A percentile compares a stretch with the other conserved stretches of the same genome.
Evolutionary conservation across 352 stramenopile genomes (phyloP).

Genomic region (Phytophthora brassicae): DNA sequence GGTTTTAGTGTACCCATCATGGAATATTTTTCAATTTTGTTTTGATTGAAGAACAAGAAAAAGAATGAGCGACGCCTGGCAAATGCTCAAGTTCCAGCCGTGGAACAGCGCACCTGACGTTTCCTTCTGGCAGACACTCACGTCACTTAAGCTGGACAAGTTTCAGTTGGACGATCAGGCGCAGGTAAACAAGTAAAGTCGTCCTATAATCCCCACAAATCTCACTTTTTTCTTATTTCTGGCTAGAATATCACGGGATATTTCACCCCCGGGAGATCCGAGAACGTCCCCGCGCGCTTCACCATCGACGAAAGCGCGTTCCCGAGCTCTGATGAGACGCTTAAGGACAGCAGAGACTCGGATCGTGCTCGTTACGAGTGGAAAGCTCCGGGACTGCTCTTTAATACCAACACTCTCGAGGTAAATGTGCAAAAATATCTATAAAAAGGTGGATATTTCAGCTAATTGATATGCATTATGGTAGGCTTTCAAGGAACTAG

Average conservation of each 20-base stretch:
- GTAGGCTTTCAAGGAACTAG: constrained; percentile 82
- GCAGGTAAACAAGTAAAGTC: constrained; percentile 42
- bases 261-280: constrained; percentile 62
- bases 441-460: not conserved
- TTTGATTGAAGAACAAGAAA: not conserved
- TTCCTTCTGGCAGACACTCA: constrained; percentile 82
- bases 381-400: constrained; percentile 61
- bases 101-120: constrained; percentile 83
- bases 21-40: too few relatives aligned
- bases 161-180: constrained; percentile 77
- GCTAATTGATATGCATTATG: too few relatives aligned
- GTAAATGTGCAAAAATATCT: constrained; percentile 20
- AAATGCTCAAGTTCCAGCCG: constrained; percentile 76
- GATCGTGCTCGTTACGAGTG: constrained; percentile 80
- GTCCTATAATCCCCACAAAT: too few relatives aligned
- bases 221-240: not conserved
- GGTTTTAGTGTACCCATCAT: too few relatives aligned
- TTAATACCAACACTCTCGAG: constrained; percentile 90
- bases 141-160: constrained; percentile 76
- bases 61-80: constrained; percentile 21
- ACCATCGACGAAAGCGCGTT: constrained; percentile 81
- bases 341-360: constrained; percentile 14
- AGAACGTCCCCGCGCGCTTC: constrained; percentile 66
- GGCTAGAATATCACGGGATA: constrained; percentile 56
- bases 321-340: not conserved